Evolutionary conservation across 1,139 yeast genomes (phyloP), one percentile per base, ranked within the genome.

Genomic region (Kazachstania sp.): DNA sequence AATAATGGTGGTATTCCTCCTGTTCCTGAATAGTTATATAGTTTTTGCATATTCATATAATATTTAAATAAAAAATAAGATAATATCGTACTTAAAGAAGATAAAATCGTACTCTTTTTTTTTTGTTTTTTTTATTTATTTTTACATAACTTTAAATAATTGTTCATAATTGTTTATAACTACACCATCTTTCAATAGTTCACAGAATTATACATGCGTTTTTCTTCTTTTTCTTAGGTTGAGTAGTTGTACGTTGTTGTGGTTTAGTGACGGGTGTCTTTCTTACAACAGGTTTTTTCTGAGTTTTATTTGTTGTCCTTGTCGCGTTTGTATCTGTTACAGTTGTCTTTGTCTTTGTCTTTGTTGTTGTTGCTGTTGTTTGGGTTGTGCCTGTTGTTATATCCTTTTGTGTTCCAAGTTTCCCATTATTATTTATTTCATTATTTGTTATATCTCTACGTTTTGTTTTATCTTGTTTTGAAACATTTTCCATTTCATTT

Each of bases 401-500:
- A 4, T 30, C n/a, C 15, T 20, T 23, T 8, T 12, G 23, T 23
- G 9, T 18, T 4, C n/a, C 19, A 19, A 6, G 9, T 18, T 20
- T 37, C 12, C 12, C 12, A 9, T 34, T 34, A 9, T 36, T 23
- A 37, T 37, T 37, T 19, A n/a, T 19, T 20, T 37, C 23, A 39
- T 29, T 39, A 18, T 23, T 23, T 3, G 28, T 23, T 9, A 23
- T 23, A 23, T 23, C 28, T 23, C 28, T 23, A 23, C 28, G 4
- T 23, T 23, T n/a, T 30, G 43, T 39, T 9, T 23, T 23, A 13
- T 50, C 51, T 9, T 51, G 42, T 18, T 51, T 51, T n/a, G 51
- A 53, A 7, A 58, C 59, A 35, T 51, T 53, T 45, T 62, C 60
- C 43, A 66, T 56, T 63, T 84, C 94, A 56, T 81, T 82, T 60